These are phyloP conservation scores for Acer saccharum DNA, from an alignment of 345 rosid genomes.

Conservation along the genomic window DNA sequence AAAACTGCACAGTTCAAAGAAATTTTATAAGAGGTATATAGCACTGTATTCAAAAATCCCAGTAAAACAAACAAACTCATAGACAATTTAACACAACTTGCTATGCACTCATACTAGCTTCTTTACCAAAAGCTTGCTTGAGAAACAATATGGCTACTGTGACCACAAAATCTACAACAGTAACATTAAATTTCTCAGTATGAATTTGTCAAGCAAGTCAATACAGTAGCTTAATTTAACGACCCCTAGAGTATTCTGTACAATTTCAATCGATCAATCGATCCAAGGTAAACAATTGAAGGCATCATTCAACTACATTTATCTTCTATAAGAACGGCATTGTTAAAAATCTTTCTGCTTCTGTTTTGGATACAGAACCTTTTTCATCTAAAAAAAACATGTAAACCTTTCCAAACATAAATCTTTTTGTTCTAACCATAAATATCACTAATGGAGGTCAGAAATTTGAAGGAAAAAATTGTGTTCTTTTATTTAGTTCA, in stretches of 20 bases:
- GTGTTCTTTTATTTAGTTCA: too few relatives aligned
- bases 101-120: neutral
- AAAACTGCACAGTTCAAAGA: conserved; percentile 51
- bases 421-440: neutral
- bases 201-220: too few relatives aligned
- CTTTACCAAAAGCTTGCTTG: neutral
- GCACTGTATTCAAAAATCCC: conserved; percentile 4
- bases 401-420: neutral
- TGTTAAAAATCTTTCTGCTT: too few relatives aligned
- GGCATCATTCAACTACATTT: too few relatives aligned
- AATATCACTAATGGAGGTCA: neutral
- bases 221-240: too few relatives aligned
- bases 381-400: neutral
- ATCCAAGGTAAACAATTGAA: too few relatives aligned
- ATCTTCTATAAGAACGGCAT: too few relatives aligned
- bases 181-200: too few relatives aligned
- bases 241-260: too few relatives aligned
- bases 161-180: too few relatives aligned
- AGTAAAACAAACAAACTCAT: neutral
- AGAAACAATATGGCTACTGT: neutral
- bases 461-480: too few relatives aligned
- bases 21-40: neutral
- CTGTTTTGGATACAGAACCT: neutral
- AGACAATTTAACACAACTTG: neutral
- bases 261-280: too few relatives aligned